Base-by-base conservation (phyloP, 495 filamentous ascomycete genomes). In the Penicillium verhagenii region DNA sequence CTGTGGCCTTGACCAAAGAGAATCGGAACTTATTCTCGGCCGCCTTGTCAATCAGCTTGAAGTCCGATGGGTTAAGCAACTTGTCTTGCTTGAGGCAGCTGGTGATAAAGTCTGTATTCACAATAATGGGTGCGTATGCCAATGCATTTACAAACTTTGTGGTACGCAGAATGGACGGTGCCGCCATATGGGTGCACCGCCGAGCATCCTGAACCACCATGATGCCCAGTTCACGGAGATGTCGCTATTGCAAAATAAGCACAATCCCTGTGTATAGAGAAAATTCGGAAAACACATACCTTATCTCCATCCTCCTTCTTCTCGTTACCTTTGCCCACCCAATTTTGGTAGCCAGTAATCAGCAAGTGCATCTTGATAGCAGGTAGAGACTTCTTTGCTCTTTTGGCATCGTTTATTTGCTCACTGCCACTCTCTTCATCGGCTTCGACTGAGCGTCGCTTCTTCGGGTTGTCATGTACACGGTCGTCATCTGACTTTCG, bases 121-220 rank as follows among this genome's bases (percentile, higher is more conserved):
- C 73, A 29, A 97, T 81, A 2, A 80, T 77, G 0, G 90, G 89
- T 1, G 84, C 91, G 55, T 80, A 82, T 11, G 94, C 91, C 7
- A 99, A 70, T 28, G 91, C 90, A 44, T 84, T 84, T 38, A 97
- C 86, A 64, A 99, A 99, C 61, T 99, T 99, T 52, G 87, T 83
- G 0, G 94, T 99, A 31, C 93, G 85, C 14, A 96, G 80, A 56
- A 97, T 82, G 7, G 81, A 76, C 1, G 94, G 94, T 2, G 94
- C 93, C 13, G 91, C 91, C 13, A 99, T 82, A 68, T 97, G 88
- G 52, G 90, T 87, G 71, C 87, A 94, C 38, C 79, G 77, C n/a
- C 76, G 75, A 9, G 83, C 82, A 57, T 96, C 87, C 60, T 85
- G 78, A 21, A 89, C 85, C 1, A 96, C 81, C 61, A 85, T 75